phyloP scores from a whole-genome alignment of 176 grass and related monocot species.

The Triticum turgidum region DNA sequence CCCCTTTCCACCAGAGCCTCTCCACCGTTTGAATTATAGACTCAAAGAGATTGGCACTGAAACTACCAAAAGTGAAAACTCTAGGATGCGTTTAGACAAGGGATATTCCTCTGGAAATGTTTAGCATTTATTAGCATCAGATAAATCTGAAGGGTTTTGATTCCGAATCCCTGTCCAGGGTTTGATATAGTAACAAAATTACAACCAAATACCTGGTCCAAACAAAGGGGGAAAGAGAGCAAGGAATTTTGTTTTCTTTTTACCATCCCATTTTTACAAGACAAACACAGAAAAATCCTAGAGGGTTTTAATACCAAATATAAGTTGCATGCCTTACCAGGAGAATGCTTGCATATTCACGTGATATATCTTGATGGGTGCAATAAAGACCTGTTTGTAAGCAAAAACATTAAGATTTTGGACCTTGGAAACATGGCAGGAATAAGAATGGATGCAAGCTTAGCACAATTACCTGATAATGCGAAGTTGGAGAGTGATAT shows the following conservation, averaged over 20 bases:
- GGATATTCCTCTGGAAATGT: not conserved
- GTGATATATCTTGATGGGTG: constrained; percentile 98
- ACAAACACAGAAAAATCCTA: not conserved
- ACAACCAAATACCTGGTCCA: not conserved
- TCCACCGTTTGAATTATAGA: not conserved
- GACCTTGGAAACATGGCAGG: constrained; percentile 12
- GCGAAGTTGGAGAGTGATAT: constrained; percentile 93
- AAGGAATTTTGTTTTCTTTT: not conserved
- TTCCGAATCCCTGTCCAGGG: not conserved
- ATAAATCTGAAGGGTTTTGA: not conserved
- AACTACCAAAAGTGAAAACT: not conserved
- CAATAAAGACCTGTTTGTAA: constrained; percentile 81
- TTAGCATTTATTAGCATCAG: not conserved
- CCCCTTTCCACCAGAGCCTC: not conserved
- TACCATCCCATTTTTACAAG: not conserved
- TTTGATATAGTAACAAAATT: not conserved
- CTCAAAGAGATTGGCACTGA: not conserved
- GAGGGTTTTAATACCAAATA: not conserved
- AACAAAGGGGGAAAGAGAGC: not conserved
- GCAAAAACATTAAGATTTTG: constrained; percentile 35
- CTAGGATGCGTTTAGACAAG: not conserved
- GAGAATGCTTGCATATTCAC: constrained; percentile 97
- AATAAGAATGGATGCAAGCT: constrained; percentile 14
- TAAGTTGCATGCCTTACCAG: constrained; percentile 54
- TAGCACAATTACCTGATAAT: constrained; percentile 66